Conservation (phyloP, 495 filamentous ascomycete genomes). For the Hypoxylon crocopeplum region DNA sequence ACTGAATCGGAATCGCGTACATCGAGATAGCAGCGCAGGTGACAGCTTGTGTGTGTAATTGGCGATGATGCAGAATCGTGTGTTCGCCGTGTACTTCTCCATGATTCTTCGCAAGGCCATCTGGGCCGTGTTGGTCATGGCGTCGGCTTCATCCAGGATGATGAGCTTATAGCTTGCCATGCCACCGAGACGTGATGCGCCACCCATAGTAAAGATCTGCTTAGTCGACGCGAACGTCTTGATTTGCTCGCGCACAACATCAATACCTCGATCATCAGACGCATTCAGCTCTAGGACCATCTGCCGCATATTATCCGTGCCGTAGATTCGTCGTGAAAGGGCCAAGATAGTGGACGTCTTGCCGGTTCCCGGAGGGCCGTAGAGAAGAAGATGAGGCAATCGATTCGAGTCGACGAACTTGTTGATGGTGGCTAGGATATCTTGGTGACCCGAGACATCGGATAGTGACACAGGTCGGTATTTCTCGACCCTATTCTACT, state of each 20-base stretch:
- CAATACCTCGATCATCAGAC: constrained; percentile 96
- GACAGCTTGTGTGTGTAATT: constrained; percentile 99
- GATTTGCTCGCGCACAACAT: constrained; percentile 98
- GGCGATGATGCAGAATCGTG: constrained; percentile 96
- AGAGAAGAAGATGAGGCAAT: constrained; percentile 95
- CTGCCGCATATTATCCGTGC: constrained; percentile 88
- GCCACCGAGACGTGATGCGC: constrained; percentile 41
- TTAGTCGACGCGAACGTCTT: constrained; percentile 91
- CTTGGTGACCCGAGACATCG: constrained; percentile 97
- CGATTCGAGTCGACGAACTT: constrained; percentile 93
- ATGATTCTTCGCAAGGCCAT: constrained; percentile 98
- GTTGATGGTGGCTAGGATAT: constrained; percentile 96
- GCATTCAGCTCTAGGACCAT: constrained; percentile 99
- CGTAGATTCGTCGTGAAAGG: constrained; percentile 91
- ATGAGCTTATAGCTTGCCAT: constrained; percentile 91
- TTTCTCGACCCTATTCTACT: constrained; percentile 86
- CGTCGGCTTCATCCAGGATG: constrained; percentile 96
- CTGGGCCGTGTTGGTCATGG: constrained; percentile 95
- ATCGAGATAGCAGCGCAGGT: constrained; percentile 88
- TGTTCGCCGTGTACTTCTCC: constrained; percentile 99
- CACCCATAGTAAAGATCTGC: constrained; percentile 62
- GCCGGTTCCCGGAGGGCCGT: constrained; percentile 95
- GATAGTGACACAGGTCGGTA: constrained; percentile 87
- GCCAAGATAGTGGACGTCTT: constrained; percentile 96
- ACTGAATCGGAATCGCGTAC: constrained; percentile 94